Evolutionary conservation across 257 asterid genomes (phyloP).

Genomic region (Fraxinus excelsior): DNA sequence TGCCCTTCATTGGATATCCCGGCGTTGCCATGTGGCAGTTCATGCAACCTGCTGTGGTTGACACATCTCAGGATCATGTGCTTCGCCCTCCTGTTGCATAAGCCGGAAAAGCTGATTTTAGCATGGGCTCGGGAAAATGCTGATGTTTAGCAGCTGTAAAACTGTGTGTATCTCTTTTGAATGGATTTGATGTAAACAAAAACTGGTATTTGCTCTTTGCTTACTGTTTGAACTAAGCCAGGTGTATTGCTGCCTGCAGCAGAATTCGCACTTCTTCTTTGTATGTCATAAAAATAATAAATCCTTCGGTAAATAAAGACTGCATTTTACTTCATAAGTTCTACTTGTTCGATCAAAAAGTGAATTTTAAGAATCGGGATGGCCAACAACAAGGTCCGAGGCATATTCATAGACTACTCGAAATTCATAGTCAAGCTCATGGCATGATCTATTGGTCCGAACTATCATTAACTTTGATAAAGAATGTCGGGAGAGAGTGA

Average conservation of each 20-base stretch:
- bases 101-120: not conserved
- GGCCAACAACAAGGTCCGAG: not conserved
- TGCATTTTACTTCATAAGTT: not conserved
- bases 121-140: not conserved
- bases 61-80: constrained; percentile 39
- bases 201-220: not conserved
- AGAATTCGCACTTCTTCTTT: not conserved
- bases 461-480: not conserved
- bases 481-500: not conserved
- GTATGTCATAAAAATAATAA: not conserved
- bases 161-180: not conserved
- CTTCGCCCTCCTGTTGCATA: constrained; percentile 42
- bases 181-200: not conserved
- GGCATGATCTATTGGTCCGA: not conserved
- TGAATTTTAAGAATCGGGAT: not conserved
- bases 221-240: constrained; percentile 4
- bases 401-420: no score
- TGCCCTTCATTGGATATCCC: constrained; percentile 38
- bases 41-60: constrained; percentile 38
- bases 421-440: not conserved
- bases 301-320: not conserved
- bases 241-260: not conserved
- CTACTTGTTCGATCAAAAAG: not conserved
- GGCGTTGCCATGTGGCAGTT: constrained; percentile 44
- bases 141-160: not conserved